Base-by-base conservation (phyloP, 2,329 filamentous ascomycete species). In the Colletotrichum liaoningense region DNA sequence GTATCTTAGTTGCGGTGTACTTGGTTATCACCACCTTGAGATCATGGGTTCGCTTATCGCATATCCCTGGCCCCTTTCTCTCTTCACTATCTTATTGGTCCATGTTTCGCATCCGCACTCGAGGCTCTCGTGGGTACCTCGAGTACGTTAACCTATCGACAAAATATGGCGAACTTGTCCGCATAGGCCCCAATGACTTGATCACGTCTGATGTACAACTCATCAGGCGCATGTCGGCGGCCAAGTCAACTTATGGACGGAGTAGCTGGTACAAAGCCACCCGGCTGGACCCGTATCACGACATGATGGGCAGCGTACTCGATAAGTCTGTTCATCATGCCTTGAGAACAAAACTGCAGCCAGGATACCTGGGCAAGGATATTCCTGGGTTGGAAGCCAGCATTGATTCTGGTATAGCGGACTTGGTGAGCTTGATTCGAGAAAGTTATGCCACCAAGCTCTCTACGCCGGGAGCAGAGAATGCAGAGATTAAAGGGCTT, bases 201-300 rank as follows among this genome's bases (percentile, higher is more conserved):
- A 73, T 84, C 4, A 85, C 82, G 0, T 77, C 79, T 22, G 85
- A 87, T 63, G 80, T 82, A 0, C 80, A 79, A 1, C 76, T 84
- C 28, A 67, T 86, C 6, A 80, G 82, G n/a, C 79, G 76, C 28
- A 83, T 86, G 77, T 81, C 79, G 5, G 79, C 78, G 1, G 83
- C 81, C 1, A 80, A 83, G 26, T 82, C 81, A 22, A 69, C 74
- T 7, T 86, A 86, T 69, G 78, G 74, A 0, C 82, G 83, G 1
- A 80, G 80, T 0, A 75, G 74, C 2, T 89, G 87, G 82, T 89
- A 89, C 77, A 80, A 84, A 72, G 85, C 83, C 5, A 82, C 86
- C 59, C 83, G 85, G 12, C 83, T 92, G 72, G 86, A 91, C 69
- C 86, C 88, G 0, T 76, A 76, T 24, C 75, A 76, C 9, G 75